Evolutionary conservation across 305 asterid species (phyloP), one percentile per base, ranked within the genome.

Genomic region (Rubia balearica): DNA sequence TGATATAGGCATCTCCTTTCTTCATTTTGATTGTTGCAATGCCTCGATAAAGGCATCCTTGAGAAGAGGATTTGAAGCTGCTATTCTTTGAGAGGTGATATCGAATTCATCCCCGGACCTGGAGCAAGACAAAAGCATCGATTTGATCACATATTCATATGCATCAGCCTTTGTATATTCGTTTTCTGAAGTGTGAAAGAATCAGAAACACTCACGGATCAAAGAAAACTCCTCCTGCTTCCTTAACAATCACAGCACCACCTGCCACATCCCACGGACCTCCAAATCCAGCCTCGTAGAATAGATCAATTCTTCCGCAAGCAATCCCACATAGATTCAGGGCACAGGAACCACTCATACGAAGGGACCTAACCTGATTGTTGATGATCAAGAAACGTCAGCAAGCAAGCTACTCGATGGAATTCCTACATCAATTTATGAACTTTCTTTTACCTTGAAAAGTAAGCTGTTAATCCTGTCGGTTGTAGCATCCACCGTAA

Each of bases 181-280:
- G 8, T 14, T 16, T 9, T 22, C 27, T 3, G 8, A 10, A 27
- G 19, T 45, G 43, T 13, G 33, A 48, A 66, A 55, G 61, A 51
- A 59, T 19, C 21, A 17, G 65, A n/a, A 56, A 55, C 30, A 81
- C 96, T 91, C 79, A 89, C 96, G 98, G 96, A 86, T 94, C 98
- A 84, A 81, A 94, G 61, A 94, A 75, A 72, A 74, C 85, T 17
- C 99, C 98, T 68, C 99, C 98, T 67, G 96, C 98, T 84, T 91
- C 98, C 72, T 85, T 87, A 55, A 88, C 89, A 68, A 94, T 91
- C 62, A 94, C 81, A 77, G 95, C 96, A 57, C 98, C 99, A 55
- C 92, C 98, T 12, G 99, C 97, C 62, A 94, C 89, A 79, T 94
- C 99, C 98, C 99, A 91, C 51, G 96, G 95, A 65, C 98, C 99